Conservation (phyloP, 129 eudicot genomes). For the Pulicaria dysenterica region DNA sequence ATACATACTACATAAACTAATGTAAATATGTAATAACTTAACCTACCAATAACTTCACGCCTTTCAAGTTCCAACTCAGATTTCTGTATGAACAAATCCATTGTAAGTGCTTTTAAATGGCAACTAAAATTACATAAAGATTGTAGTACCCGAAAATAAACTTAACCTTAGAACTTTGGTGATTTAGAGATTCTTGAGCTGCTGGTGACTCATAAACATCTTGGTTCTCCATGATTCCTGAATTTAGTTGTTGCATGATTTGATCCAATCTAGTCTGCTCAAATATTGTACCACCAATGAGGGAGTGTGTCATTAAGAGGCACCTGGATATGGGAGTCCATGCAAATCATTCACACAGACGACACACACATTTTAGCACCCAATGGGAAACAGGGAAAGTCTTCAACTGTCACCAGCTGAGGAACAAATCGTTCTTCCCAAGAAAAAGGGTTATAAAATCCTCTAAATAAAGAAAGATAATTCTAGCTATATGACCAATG, state of each 20-base stretch:
- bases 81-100: conserved; percentile 42
- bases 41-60: conserved; percentile 89
- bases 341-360: conserved; percentile 67
- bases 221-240: conserved; percentile 48
- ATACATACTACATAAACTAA: not conserved
- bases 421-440: conserved; percentile 35
- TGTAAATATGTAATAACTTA: conserved; percentile 12
- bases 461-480: conserved; percentile 31
- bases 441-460: conserved; percentile 42
- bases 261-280: conserved; percentile 98
- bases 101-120: conserved; percentile 18
- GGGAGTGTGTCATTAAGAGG: conserved; percentile 75
- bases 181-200: conserved; percentile 32
- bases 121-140: conserved; percentile 3
- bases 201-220: conserved; percentile 39
- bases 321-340: conserved; percentile 69
- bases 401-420: conserved; percentile 33
- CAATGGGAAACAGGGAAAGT: conserved; percentile 37
- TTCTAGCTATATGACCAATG: conserved; percentile 17
- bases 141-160: not conserved
- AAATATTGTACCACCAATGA: conserved; percentile 75
- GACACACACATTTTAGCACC: conserved; percentile 60
- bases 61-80: conserved; percentile 75
- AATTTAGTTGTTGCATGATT: conserved; percentile 66
- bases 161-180: conserved; percentile 52